Percentiles rank a stretch among this genome's conserved stretches.
These are phyloP conservation scores for Kwoniella newhampshirensis DNA, from an alignment of 768 basidiomycete genomes.

Conservation along the genomic window DNA sequence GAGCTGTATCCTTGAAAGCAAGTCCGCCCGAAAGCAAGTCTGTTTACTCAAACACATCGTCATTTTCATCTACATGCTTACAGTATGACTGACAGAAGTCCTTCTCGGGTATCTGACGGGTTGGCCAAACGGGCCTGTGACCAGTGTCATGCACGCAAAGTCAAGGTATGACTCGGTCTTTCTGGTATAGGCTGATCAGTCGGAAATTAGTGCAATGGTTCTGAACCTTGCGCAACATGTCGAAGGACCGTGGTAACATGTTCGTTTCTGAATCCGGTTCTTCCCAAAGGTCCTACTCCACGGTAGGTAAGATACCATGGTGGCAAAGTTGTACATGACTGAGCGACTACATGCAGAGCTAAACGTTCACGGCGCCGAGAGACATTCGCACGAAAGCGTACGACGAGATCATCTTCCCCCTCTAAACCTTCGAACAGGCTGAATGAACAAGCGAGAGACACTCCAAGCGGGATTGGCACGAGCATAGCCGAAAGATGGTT, in stretches of 20 bases:
- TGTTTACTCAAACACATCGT: no score
- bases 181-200: neutral
- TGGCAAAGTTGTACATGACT: no score
- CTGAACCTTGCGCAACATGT: constrained; percentile 26
- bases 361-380: neutral
- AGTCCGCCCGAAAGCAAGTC: no score
- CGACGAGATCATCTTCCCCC: constrained; percentile 4
- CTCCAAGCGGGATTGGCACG: no score
- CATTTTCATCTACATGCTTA: no score
- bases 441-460: no score
- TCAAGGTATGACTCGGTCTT: constrained; percentile 26
- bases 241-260: constrained; percentile 10
- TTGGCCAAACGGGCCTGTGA: constrained; percentile 32
- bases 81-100: no score
- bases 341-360: no score
- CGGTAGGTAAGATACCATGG: constrained; percentile 14
- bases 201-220: constrained; percentile 25
- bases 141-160: constrained; percentile 33
- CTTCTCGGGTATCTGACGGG: no score
- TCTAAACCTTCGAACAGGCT: neutral
- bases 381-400: neutral
- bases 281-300: constrained; percentile 31
- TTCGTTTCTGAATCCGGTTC: constrained; percentile 32
- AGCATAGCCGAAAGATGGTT: no score
- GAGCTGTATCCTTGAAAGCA: no score